Percentiles rank a stretch among this genome's conserved stretches.
Evolutionary conservation across 2,329 filamentous ascomycete genomes (phyloP).

Genomic region (Lachnellula occidentalis): DNA sequence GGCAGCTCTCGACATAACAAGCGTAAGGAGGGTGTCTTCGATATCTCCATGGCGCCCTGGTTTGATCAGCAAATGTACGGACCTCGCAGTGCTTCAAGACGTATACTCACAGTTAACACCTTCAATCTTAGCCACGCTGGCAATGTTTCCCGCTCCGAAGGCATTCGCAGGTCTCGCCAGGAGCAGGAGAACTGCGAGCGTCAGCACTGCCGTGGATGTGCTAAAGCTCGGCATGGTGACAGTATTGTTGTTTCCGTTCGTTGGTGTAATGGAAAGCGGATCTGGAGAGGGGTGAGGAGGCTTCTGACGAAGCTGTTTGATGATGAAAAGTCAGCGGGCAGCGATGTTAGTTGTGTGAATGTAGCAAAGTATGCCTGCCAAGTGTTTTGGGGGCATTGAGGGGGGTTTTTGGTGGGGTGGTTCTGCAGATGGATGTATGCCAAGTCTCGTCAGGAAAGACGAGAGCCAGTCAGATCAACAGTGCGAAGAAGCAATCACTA

Average conservation of each 20-base stretch:
- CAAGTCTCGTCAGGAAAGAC: not conserved
- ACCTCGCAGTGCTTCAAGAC: not conserved
- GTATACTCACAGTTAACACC: constrained; percentile 67
- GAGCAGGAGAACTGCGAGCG: constrained; percentile 54
- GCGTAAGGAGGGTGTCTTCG: constrained; percentile 77
- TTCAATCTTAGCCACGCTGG: constrained; percentile 71
- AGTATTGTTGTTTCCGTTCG: constrained; percentile 1
- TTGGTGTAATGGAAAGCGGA: not conserved
- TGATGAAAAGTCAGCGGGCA: constrained; percentile 4
- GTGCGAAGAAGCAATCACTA: not conserved
- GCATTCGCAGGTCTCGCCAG: constrained; percentile 65
- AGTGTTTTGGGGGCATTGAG: not conserved
- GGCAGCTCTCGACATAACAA: constrained; percentile 57
- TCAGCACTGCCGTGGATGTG: constrained; percentile 25
- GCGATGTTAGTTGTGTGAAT: not conserved
- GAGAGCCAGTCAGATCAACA: not conserved
- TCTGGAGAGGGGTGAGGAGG: not conserved
- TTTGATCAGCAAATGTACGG: constrained; percentile 10
- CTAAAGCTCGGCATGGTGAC: constrained; percentile 27
- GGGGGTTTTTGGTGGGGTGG: constrained; percentile 1
- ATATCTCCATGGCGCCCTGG: constrained; percentile 83
- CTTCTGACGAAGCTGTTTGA: constrained; percentile 5
- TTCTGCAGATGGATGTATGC: not conserved
- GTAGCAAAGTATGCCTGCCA: constrained; percentile 1
- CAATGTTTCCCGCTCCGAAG: constrained; percentile 87